Percentiles rank a stretch among this genome's conserved stretches.
phyloP scores from a whole-genome alignment of 2,329 filamentous ascomycete species.

The Pseudogymnoascus sp. region DNA sequence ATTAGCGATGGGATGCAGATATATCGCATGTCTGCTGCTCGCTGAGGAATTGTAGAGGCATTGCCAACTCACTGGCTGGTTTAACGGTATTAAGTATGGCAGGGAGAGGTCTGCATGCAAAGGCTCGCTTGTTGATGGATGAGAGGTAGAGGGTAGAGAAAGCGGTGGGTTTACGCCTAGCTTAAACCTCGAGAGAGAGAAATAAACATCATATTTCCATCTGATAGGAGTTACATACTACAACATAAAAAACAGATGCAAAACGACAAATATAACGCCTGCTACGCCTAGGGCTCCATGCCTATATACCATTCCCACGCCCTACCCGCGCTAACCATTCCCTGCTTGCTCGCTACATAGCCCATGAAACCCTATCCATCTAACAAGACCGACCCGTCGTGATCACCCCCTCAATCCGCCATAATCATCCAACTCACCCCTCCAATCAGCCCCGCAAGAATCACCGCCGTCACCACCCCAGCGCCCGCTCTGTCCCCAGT shows the following conservation, averaged over 20 bases:
- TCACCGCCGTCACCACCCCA: slow-evolving; percentile 32
- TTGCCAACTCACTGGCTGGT: not conserved
- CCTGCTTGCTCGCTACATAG: not conserved
- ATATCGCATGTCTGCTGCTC: too few relatives aligned
- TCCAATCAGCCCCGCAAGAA: slow-evolving; percentile 22
- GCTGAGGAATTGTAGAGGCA: not conserved
- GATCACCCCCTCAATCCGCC: slow-evolving; percentile 10
- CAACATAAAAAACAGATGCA: not conserved
- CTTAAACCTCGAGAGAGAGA: not conserved
- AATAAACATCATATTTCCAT: not conserved
- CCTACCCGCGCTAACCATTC: not conserved
- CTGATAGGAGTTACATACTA: not conserved
- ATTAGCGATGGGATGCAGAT: not conserved
- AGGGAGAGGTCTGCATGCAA: not conserved
- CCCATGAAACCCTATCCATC: not conserved
- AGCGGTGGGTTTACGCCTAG: not conserved
- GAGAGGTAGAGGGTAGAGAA: not conserved
- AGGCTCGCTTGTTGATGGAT: not conserved
- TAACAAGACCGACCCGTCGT: not conserved
- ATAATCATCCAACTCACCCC: slow-evolving; percentile 31
- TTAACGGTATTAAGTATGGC: not conserved
- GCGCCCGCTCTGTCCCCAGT: slow-evolving; percentile 32
- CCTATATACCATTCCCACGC: not conserved
- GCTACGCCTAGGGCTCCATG: too few relatives aligned
- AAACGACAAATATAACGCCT: not conserved